Conservation (phyloP, 352 stramenopile genomes). For the Globisporangium perplexum region DNA sequence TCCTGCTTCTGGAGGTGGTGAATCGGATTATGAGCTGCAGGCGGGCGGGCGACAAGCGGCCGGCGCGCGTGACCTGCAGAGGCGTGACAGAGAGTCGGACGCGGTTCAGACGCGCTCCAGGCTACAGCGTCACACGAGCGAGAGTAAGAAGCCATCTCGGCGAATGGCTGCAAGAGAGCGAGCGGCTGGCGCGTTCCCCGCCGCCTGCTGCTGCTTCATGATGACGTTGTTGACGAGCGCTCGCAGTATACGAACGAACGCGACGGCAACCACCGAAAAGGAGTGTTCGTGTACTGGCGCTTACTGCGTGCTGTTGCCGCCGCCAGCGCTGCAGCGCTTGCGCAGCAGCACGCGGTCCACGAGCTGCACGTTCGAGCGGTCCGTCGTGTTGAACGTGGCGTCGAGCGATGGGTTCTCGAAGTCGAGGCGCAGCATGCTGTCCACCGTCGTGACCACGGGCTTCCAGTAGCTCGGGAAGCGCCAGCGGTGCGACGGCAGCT, state of each 20-base stretch:
- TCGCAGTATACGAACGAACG: neutral
- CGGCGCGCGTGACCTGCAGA: neutral
- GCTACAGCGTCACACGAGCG: too few relatives aligned
- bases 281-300: neutral
- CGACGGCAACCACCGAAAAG: neutral
- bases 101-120: neutral
- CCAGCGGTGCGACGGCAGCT: conserved; percentile 70
- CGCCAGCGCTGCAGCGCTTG: conserved; percentile 16
- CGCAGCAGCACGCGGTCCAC: conserved; percentile 64
- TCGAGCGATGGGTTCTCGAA: conserved; percentile 81
- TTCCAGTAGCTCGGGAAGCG: conserved; percentile 78
- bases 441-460: conserved; percentile 71
- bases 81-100: neutral
- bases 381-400: conserved; percentile 59
- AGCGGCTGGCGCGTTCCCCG: neutral
- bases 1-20: neutral
- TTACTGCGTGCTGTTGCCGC: too few relatives aligned
- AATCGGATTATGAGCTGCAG: neutral
- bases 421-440: conserved; percentile 79
- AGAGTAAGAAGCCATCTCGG: neutral
- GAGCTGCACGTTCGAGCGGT: conserved; percentile 79
- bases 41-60: too few relatives aligned
- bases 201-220: neutral
- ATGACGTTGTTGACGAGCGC: neutral
- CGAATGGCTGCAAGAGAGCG: neutral